Percentiles rank a stretch among this genome's conserved stretches.
Conservation (phyloP, 176 grass and related monocot genomes). For the Puya raimondii region DNA sequence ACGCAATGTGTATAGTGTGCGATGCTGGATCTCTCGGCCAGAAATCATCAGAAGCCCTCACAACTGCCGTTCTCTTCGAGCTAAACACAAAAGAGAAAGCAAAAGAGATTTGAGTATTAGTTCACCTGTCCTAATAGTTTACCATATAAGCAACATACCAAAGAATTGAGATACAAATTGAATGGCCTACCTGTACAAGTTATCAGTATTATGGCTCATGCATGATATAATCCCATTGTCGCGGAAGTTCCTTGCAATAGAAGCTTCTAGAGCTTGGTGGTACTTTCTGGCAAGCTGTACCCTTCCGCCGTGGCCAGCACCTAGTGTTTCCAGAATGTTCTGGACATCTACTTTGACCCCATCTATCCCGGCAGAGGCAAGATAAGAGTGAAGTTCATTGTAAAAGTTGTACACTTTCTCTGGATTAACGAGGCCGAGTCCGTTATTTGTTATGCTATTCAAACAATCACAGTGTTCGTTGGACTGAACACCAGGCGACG, state of each 20-base stretch:
- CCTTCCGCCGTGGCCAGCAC: constrained; percentile 59
- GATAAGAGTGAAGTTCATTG: constrained; percentile 72
- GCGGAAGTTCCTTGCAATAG: constrained; percentile 52
- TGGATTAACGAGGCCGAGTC: constrained; percentile 74
- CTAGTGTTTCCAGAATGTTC: constrained; percentile 78
- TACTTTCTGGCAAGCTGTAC: constrained; percentile 72
- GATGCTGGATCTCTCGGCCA: constrained; percentile 65
- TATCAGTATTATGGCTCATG: constrained; percentile 93
- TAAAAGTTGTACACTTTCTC: constrained; percentile 64
- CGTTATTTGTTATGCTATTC: constrained; percentile 48
- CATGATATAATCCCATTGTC: constrained; percentile 79
- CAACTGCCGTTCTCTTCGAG: constrained; percentile 63
- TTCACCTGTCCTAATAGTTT: not conserved
- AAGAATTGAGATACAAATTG: not conserved
- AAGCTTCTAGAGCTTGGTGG: constrained; percentile 73
- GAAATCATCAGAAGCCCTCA: constrained; percentile 86
- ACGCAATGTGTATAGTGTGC: constrained; percentile 78
- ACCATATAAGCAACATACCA: not conserved
- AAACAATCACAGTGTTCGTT: constrained; percentile 47
- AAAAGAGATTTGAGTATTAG: not conserved
- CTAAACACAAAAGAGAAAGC: constrained; percentile 17
- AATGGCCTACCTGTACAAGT: constrained; percentile 47
- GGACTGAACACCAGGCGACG: constrained; percentile 45
- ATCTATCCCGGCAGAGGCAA: constrained; percentile 54
- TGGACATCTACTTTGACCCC: constrained; percentile 89